phyloP scores from a whole-genome alignment of 352 stramenopile genomes.

The Phytophthora kernoviae region DNA sequence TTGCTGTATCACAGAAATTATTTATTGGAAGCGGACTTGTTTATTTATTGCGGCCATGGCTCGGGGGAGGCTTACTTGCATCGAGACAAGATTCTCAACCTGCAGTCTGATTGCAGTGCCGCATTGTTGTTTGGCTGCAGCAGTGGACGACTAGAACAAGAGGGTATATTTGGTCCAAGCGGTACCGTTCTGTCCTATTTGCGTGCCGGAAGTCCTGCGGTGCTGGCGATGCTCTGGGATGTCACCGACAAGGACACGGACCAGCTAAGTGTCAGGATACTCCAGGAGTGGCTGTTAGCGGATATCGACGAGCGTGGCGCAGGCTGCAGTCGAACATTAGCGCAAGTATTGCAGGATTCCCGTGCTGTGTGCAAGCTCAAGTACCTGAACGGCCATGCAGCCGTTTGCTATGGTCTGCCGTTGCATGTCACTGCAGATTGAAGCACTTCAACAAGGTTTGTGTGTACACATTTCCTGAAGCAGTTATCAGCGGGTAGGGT shows the following conservation, averaged over 20 bases:
- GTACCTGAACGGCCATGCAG: slow-evolving; percentile 94
- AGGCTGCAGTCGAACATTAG: slow-evolving; percentile 42
- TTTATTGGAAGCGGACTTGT: slow-evolving; percentile 81
- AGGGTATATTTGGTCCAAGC: slow-evolving; percentile 93
- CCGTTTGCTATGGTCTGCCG: slow-evolving; percentile 96
- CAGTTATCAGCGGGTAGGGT: slow-evolving; percentile 14
- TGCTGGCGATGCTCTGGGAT: slow-evolving; percentile 99
- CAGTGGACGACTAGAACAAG: slow-evolving; percentile 88
- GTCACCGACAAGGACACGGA: slow-evolving; percentile 99
- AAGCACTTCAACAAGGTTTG: slow-evolving; percentile 24
- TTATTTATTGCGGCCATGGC: slow-evolving; percentile 98
- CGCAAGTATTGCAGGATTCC: slow-evolving; percentile 71
- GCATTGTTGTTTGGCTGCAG: slow-evolving; percentile 98
- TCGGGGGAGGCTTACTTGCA: slow-evolving; percentile 94
- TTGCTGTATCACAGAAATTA: slow-evolving; percentile 32
- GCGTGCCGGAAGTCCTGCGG: slow-evolving; percentile 87
- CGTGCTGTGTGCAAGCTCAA: slow-evolving; percentile 92
- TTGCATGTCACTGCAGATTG: slow-evolving; percentile 41
- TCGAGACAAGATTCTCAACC: slow-evolving; percentile 70
- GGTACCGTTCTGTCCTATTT: slow-evolving; percentile 96
- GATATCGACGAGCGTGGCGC: slow-evolving; percentile 34
- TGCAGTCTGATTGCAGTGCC: slow-evolving; percentile 62
- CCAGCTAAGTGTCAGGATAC: slow-evolving; percentile 74
- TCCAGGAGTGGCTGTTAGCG: slow-evolving; percentile 73
- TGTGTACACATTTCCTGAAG: slow-evolving; percentile 27